Percentiles rank a stretch among this genome's conserved stretches.
phyloP scores from a whole-genome alignment of 2,329 filamentous ascomycete species.

The Phaeophleospora eucalypticola region DNA sequence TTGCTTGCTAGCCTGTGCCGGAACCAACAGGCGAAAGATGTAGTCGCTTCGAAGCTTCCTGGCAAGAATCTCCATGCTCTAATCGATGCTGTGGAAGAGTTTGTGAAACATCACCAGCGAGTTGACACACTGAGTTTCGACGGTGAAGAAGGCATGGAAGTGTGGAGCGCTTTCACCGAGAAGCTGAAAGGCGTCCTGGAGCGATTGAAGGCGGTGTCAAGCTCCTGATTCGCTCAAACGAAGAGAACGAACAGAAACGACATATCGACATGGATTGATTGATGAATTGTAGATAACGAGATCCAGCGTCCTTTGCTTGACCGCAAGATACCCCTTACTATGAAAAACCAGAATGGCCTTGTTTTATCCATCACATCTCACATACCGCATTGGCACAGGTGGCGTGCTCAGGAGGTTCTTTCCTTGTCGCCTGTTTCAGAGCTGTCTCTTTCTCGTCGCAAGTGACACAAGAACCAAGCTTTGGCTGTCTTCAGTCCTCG shows the following conservation, averaged over 20 bases:
- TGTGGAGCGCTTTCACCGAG: conserved; percentile 49
- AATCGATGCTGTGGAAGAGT: conserved; percentile 58
- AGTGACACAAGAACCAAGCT: neutral
- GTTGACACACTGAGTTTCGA: conserved; percentile 52
- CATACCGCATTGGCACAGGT: neutral
- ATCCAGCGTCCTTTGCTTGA: neutral
- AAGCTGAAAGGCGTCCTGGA: conserved; percentile 52
- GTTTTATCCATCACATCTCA: neutral
- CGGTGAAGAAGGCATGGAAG: conserved; percentile 45
- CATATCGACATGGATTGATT: neutral
- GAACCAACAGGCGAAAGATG: conserved; percentile 40
- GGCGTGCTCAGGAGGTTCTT: neutral
- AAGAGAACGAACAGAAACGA: neutral
- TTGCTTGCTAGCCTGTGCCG: conserved; percentile 78
- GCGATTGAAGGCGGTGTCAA: conserved; percentile 20
- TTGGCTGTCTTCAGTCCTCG: neutral
- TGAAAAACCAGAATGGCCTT: neutral
- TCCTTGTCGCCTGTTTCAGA: neutral
- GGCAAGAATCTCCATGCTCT: conserved; percentile 48
- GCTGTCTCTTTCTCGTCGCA: neutral
- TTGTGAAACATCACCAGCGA: conserved; percentile 56
- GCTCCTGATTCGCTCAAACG: neutral
- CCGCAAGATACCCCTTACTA: conserved; percentile 4
- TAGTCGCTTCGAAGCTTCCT: conserved; percentile 37
- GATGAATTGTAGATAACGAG: neutral